Base-by-base conservation (phyloP, 2,329 filamentous ascomycete genomes). In the Colletotrichum lentis region DNA sequence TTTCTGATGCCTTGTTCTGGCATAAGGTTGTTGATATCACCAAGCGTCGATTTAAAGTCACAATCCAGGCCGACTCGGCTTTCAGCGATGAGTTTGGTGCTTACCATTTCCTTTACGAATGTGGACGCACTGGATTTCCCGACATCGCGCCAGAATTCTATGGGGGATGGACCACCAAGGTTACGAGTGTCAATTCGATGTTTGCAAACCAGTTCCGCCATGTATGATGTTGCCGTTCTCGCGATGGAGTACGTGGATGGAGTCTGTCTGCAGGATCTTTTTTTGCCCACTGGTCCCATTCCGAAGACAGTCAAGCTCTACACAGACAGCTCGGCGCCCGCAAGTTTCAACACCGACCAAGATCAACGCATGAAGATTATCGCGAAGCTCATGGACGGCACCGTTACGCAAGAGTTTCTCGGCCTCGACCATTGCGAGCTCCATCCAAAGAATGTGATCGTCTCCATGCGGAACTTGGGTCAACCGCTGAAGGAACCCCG, bases 1-100 rank as follows among this genome's bases (percentile, higher is more conserved):
- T 67, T 0, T 66, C 31, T 3, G 64, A 63, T 52, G 2, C 64
- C 16, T 1, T 63, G 20, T 57, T 67, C 44, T 63, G 59, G 58
- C 27, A 37, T 20, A 27, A 39, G 2, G 1, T 35, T 8, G 16
- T 41, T 1, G 62, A 54, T 7, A 27, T 47, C 39, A 20, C 46
- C 3, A 11, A 37, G n/a, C 24, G 46, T 27, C 3, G 2, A 2
- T 1, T 31, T 1, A 64, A 53, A n/a, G 24, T 53, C 20, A 31
- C 55, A 3, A 3, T 37, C 0, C 50, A 37, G 14, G 52, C 58
- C 5, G 64, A 39, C 24, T 7, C 5, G 8, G 58, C 58, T 8
- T 50, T 62, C 16, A 62, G 50, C 5, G 16, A 46, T 20, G 64
- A 67, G 37, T 55, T 39, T 5, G 64, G 50, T 1, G 64, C 37